Base-by-base conservation (phyloP, 75 land plant species). In the Cryptomeria japonica region DNA sequence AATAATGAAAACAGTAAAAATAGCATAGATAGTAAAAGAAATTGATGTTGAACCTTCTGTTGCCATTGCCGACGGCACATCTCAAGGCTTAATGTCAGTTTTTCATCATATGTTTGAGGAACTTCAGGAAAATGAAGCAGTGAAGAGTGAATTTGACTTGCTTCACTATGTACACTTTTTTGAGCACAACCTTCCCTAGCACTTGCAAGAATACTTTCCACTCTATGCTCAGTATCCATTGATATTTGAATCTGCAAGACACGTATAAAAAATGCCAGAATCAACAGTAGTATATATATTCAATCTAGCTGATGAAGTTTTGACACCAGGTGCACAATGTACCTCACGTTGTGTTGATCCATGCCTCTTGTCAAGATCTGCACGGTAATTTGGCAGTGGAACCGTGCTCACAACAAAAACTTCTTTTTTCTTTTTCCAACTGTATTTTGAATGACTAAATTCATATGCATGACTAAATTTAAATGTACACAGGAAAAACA, bases 321-420 rank as follows among this genome's bases (percentile, higher is more conserved):
- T 51, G 13, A 51, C 16, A 51, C 14, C 55, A 51, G 55, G 2
- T 51, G 55, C 55, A 51, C 16, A 51, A 51, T 32, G 5, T 87
- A 97, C 99, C 99, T 97, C 95, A 39, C 97, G 95, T 80, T 94
- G 96, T 32, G 96, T 94, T 28, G 97, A 94, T 32, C 99, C 99
- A 93, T 97, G 99, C 25, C 86, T 92, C 46, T 95, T 94, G 88
- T 97, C 99, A 80, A 97, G 95, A 92, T 97, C 99, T 37, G 97
- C 97, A 72, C 98, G 94, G 58, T 97, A 97, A 87, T 94, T 90
- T 87, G 99, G 98, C 87, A 97, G 89, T 42, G 99, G 97, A 86
- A 93, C 93, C 91, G 93, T 95, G 92, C 99, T 97, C 18, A 96
- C 91, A 76, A 96, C 98, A 83, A 93, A 93, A 55, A 95, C 90